phyloP scores from a whole-genome alignment of 441 rosid species.

The Mallotus repandus region DNA sequence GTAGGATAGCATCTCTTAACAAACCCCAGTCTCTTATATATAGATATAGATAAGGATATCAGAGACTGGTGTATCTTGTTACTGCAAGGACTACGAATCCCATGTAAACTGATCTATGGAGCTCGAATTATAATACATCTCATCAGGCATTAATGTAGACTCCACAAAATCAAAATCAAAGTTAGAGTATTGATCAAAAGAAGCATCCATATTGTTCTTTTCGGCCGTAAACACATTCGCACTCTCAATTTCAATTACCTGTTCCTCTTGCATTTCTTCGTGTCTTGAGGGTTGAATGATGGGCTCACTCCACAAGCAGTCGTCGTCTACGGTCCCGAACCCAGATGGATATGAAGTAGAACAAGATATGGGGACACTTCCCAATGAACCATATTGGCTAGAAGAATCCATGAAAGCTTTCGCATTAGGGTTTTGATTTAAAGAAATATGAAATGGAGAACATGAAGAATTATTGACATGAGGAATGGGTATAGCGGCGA shows the following conservation, averaged over 20 bases:
- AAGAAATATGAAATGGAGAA: background rate
- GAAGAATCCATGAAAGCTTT: slow-evolving; percentile 16
- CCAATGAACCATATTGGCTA: slow-evolving; percentile 13
- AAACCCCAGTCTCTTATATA: too few species aligned
- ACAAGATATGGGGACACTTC: slow-evolving; percentile 8
- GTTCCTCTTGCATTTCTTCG: slow-evolving; percentile 3
- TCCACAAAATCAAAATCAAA: slow-evolving; percentile 35
- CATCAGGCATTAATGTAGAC: slow-evolving; percentile 31
- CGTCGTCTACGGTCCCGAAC: slow-evolving; percentile 24
- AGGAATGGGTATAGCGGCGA: slow-evolving; percentile 11
- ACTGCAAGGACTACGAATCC: slow-evolving; percentile 14
- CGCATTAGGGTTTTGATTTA: slow-evolving; percentile 29
- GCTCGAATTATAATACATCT: slow-evolving; percentile 28
- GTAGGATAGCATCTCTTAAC: too few species aligned
- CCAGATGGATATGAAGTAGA: slow-evolving; percentile 16
- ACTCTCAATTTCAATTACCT: background rate
- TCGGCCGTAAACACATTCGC: slow-evolving; percentile 8
- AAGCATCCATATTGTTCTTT: slow-evolving; percentile 16
- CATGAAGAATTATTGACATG: background rate
- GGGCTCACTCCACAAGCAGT: slow-evolving; percentile 20
- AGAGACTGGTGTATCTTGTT: too few species aligned
- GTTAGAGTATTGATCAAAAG: slow-evolving; percentile 25
- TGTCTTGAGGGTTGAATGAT: slow-evolving; percentile 3
- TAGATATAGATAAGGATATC: too few species aligned
- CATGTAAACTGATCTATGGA: slow-evolving; percentile 41